Percentiles rank a stretch among this genome's conserved stretches.
These are phyloP conservation scores for Arachis monticola DNA, from an alignment of 331 rosid species.

Conservation along the genomic window DNA sequence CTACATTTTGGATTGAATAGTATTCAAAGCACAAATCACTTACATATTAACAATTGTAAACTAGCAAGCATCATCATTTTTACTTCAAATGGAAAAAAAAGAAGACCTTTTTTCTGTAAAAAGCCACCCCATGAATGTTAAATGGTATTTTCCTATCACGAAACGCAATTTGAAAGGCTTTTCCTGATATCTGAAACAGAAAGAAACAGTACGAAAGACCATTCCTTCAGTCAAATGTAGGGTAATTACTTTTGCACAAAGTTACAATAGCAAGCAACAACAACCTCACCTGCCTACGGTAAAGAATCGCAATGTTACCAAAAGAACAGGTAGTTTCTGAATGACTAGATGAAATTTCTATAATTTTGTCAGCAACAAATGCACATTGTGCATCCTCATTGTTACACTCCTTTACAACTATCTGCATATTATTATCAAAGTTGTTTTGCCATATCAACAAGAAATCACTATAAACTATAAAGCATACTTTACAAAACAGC, in stretches of 20 bases:
- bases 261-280: conserved; percentile 33
- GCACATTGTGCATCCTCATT: conserved; percentile 89
- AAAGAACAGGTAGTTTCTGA: conserved; percentile 59
- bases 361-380: conserved; percentile 85
- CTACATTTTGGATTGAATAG: neutral
- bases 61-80: neutral
- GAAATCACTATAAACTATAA: conserved; percentile 32
- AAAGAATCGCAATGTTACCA: conserved; percentile 84
- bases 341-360: conserved; percentile 60
- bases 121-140: conserved; percentile 89
- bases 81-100: neutral
- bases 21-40: neutral
- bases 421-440: conserved; percentile 46
- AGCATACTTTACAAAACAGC: conserved; percentile 27
- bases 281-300: conserved; percentile 91
- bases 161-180: conserved; percentile 84
- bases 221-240: conserved; percentile 7
- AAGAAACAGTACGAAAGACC: conserved; percentile 32
- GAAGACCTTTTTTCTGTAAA: conserved; percentile 87
- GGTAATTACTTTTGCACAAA: conserved; percentile 25
- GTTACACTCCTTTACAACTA: conserved; percentile 81
- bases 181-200: conserved; percentile 72
- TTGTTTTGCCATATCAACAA: conserved; percentile 18
- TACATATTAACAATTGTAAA: conserved; percentile 11
- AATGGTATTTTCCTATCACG: conserved; percentile 94